These are phyloP conservation scores for Tillandsia fasciculata DNA, from an alignment of 176 grass and related monocot genomes.

Conservation along the genomic window DNA sequence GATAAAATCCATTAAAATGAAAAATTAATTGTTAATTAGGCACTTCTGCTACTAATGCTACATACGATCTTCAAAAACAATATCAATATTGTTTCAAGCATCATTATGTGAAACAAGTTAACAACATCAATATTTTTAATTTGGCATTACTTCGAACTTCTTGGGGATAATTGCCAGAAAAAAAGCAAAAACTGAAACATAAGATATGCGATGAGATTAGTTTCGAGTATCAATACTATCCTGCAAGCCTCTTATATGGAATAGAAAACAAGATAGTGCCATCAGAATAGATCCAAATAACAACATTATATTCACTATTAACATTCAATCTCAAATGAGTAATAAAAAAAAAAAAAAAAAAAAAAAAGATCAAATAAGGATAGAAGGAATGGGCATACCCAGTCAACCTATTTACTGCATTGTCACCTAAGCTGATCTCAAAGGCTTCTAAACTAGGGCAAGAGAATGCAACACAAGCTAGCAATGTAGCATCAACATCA, in stretches of 20 bases:
- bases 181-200: too few species aligned
- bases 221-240: too few species aligned
- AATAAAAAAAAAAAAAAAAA: neutral
- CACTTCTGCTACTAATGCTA: neutral
- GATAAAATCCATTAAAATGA: conserved; percentile 1
- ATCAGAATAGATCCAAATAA: neutral
- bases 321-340: neutral
- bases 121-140: too few species aligned
- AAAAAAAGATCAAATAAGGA: neutral
- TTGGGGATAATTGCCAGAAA: too few species aligned
- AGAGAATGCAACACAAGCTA: conserved; percentile 80
- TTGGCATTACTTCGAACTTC: too few species aligned
- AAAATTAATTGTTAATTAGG: neutral
- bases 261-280: too few species aligned
- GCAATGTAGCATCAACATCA: conserved; percentile 64
- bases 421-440: conserved; percentile 45
- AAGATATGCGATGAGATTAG: too few species aligned
- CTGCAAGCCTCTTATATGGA: too few species aligned
- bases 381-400: conserved; percentile 40
- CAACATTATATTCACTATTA: neutral
- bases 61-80: neutral
- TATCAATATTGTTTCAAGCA: neutral
- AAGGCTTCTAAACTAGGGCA: conserved; percentile 62
- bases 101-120: too few species aligned
- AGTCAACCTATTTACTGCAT: conserved; percentile 56